Base-by-base conservation (phyloP, 192 early-diverging fungal species). In the Backusella parvicylindrica region DNA sequence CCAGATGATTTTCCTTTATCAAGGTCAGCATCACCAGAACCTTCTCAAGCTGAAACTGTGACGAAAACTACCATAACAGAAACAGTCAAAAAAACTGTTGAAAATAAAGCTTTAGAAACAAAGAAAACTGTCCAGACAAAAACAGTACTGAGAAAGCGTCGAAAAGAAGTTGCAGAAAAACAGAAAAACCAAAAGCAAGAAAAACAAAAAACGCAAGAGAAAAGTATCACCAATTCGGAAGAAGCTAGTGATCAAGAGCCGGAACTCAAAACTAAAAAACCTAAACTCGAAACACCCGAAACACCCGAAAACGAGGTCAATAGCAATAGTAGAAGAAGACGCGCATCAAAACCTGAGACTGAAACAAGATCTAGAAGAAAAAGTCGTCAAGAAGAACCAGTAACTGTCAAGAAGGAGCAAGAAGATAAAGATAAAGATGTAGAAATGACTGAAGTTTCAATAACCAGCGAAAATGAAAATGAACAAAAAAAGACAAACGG, bases 1-100 rank as follows among this genome's bases (percentile, higher is more conserved):
- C 81, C 81, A 32, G 81, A 83, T 56, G 81, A 83, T 53, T 83
- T 79, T 64, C 77, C 81, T 21, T 23, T 83, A 38, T 83, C 81
- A 50, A 64, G 75, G 31, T 83, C 81, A 32, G 64, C 72, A 0
- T 83, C 81, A 15, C 81, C 81, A 15, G 71, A 76, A 50, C 30
- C 53, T 12, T 60, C 53, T 60, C 53, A 26, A 28, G n/a, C 38
- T 26, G 23, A 60, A 12, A 60, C 23, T 26, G 12, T 26, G 12
- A 28, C 21, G 12, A 60, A 60, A 60, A 60, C 26, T 5, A 60
- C 11, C 23, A 26, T 60, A 13, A 60, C 18, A 60, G 53, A 60
- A 28, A 60, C 53, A 60, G 23, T 60, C 53, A 60, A 60, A 12
- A 60, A 60, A 12, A 28, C 53, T 2, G 49, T 50, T 2, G 53